Conservation (phyloP, 2,329 filamentous ascomycete species). For the Penicillium digitatum region DNA sequence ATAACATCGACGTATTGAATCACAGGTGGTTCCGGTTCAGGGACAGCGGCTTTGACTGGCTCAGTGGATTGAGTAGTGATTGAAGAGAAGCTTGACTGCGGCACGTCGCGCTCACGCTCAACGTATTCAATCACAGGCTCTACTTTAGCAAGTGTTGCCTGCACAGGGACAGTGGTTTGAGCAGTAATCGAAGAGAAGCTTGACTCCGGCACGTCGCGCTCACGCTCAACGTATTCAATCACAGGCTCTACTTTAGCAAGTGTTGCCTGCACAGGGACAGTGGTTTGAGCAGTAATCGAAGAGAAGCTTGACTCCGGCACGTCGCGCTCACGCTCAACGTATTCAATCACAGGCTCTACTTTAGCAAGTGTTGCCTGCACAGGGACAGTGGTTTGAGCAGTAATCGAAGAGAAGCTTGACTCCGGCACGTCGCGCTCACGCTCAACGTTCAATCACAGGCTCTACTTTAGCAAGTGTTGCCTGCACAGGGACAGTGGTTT, state of each 20-base stretch:
- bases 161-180: constrained; percentile 20
- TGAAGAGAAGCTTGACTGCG: constrained; percentile 27
- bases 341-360: constrained; percentile 15
- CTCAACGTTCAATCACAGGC: constrained; percentile 10
- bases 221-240: constrained; percentile 6
- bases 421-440: constrained; percentile 19
- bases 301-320: constrained; percentile 27
- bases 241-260: background rate
- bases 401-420: constrained; percentile 29
- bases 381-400: constrained; percentile 33
- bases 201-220: constrained; percentile 16
- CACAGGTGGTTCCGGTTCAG: constrained; percentile 16
- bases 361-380: constrained; percentile 10
- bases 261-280: constrained; percentile 17
- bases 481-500: constrained; percentile 27
- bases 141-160: no score
- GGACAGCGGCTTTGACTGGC: constrained; percentile 21
- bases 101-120: constrained; percentile 9
- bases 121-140: constrained; percentile 7
- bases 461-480: constrained; percentile 19
- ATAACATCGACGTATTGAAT: constrained; percentile 8
- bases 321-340: constrained; percentile 7
- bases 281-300: constrained; percentile 27
- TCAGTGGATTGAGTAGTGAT: constrained; percentile 28
- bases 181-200: constrained; percentile 31